These are phyloP conservation scores for Oryza brachyantha DNA, from an alignment of 176 grass and related monocot species.

Conservation along the genomic window DNA sequence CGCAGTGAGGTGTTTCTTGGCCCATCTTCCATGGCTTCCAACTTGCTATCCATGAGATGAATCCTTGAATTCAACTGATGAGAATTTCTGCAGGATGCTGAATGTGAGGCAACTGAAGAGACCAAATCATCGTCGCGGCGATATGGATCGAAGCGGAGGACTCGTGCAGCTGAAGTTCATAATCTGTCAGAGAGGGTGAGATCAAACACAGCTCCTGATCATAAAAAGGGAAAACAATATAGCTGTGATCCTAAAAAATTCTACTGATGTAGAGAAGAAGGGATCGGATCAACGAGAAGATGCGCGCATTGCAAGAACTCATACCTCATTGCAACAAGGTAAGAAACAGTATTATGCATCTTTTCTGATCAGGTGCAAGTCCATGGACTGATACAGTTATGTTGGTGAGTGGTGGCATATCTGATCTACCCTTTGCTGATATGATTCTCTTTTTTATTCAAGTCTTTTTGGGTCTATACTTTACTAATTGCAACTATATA, in stretches of 20 bases:
- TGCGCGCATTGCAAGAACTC: conserved; percentile 79
- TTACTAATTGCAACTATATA: neutral
- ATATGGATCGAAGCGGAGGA: conserved; percentile 54
- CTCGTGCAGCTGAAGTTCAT: conserved; percentile 85
- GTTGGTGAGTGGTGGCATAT: conserved; percentile 8
- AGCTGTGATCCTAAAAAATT: neutral
- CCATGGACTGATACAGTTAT: conserved; percentile 11
- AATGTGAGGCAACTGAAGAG: conserved; percentile 49
- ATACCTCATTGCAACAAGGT: conserved; percentile 96
- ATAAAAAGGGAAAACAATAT: neutral
- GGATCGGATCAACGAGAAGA: conserved; percentile 93
- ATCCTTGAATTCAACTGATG: conserved; percentile 12
- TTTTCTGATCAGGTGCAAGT: conserved; percentile 7
- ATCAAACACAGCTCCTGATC: conserved; percentile 16
- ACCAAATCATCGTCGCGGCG: conserved; percentile 37
- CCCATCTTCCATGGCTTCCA: conserved; percentile 1
- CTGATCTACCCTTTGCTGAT: neutral
- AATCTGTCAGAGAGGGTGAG: conserved; percentile 96
- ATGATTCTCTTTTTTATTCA: neutral
- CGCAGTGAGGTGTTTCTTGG: conserved; percentile 63
- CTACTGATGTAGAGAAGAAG: conserved; percentile 75
- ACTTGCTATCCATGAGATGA: neutral
- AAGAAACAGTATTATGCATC: conserved; percentile 14
- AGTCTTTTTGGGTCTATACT: neutral
- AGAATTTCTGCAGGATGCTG: conserved; percentile 61